phyloP scores from a whole-genome alignment of 179 eudicot species.

The Corrigiola litoralis region DNA sequence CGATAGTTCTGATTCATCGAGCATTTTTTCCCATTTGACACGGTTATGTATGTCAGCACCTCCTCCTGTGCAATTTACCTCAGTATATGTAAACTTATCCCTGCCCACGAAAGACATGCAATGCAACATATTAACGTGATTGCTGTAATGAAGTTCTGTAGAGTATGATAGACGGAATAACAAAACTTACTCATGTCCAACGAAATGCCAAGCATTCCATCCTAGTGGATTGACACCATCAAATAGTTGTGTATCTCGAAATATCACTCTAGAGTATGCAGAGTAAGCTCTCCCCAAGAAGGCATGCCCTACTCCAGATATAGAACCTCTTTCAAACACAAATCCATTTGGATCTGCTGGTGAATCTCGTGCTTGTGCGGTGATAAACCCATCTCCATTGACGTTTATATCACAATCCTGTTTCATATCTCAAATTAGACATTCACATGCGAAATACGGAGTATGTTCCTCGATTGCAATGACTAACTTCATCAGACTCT shows the following conservation, averaged over 20 bases:
- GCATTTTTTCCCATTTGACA: conserved; percentile 31
- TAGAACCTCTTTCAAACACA: conserved; percentile 43
- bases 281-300: conserved; percentile 53
- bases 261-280: conserved; percentile 50
- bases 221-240: conserved; percentile 40
- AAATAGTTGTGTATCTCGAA: conserved; percentile 34
- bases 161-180: background rate
- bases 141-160: background rate
- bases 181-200: conserved; percentile 36
- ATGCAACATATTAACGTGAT: background rate
- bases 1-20: background rate
- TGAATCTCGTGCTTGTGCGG: conserved; percentile 45
- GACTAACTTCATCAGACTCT: no score
- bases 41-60: conserved; percentile 29
- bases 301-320: conserved; percentile 37
- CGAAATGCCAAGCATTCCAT: conserved; percentile 42
- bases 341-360: conserved; percentile 45
- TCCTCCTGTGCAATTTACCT: conserved; percentile 26
- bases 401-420: conserved; percentile 41
- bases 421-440: no score
- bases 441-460: no score
- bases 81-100: conserved; percentile 16
- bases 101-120: background rate
- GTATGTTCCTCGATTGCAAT: no score
- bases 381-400: conserved; percentile 36